A percentile compares a stretch with the other conserved stretches of the same genome.
Evolutionary conservation across 495 filamentous ascomycete genomes (phyloP).

Genomic region (Xylaria longipes): DNA sequence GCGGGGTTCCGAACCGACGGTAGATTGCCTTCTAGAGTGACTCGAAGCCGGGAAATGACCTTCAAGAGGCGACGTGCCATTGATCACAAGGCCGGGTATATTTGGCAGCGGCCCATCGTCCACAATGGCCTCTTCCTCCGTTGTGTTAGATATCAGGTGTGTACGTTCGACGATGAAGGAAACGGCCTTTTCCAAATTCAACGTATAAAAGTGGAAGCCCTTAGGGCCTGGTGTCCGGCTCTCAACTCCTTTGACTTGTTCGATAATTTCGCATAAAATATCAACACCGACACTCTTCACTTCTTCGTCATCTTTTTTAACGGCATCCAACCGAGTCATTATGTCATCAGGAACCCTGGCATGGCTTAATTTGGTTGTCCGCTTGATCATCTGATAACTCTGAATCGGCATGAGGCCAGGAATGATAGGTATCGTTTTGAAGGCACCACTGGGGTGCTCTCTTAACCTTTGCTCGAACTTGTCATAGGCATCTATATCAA

Average conservation of each 20-base stretch:
- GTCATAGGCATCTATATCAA: conserved; percentile 81
- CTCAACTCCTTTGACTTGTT: conserved; percentile 69
- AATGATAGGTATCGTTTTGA: conserved; percentile 88
- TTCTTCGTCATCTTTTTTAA: conserved; percentile 89
- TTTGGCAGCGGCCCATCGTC: conserved; percentile 53
- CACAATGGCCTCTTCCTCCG: conserved; percentile 53
- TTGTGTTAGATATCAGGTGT: conserved; percentile 73
- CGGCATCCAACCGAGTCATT: conserved; percentile 72
- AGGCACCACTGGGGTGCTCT: conserved; percentile 81
- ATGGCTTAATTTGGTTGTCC: conserved; percentile 95
- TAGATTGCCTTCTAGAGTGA: conserved; percentile 48
- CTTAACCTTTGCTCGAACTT: conserved; percentile 79
- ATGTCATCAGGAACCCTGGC: conserved; percentile 77
- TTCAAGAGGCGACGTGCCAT: conserved; percentile 41
- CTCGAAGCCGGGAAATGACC: conserved; percentile 28
- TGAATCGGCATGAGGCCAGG: conserved; percentile 98
- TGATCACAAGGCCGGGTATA: conserved; percentile 45
- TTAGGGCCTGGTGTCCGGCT: conserved; percentile 59
- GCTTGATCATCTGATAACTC: conserved; percentile 91
- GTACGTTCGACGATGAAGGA: conserved; percentile 89
- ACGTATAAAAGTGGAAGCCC: conserved; percentile 97
- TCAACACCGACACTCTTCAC: conserved; percentile 79
- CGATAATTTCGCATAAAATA: conserved; percentile 73
- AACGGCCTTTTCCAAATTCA: conserved; percentile 96
- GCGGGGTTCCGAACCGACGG: conserved; percentile 69